Conservation (phyloP, 108 stramenopile genomes). For the Cyclotella cryptica region DNA sequence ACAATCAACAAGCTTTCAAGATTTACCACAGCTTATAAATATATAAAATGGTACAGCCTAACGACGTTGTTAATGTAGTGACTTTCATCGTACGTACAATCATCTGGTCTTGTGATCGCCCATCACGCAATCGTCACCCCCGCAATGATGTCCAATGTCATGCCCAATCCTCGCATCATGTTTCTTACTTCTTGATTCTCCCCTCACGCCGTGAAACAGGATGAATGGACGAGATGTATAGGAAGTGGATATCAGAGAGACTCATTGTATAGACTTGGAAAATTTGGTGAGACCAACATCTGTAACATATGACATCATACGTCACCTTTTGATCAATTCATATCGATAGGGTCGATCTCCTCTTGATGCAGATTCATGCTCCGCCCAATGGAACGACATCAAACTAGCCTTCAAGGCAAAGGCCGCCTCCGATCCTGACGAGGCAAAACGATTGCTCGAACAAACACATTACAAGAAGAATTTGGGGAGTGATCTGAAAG, state of each 20-base stretch:
- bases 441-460: slow-evolving; percentile 61
- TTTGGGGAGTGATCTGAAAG: slow-evolving; percentile 65
- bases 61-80: slow-evolving; percentile 40
- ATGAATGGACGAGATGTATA: slow-evolving; percentile 84
- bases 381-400: slow-evolving; percentile 73
- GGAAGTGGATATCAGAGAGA: slow-evolving; percentile 77
- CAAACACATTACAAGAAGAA: slow-evolving; percentile 69
- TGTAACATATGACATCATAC: neutral
- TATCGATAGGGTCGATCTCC: neutral
- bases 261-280: slow-evolving; percentile 76
- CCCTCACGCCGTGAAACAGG: slow-evolving; percentile 1
- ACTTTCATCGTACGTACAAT: slow-evolving; percentile 19
- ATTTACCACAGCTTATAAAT: too few species aligned
- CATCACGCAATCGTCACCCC: neutral
- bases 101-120: neutral
- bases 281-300: slow-evolving; percentile 51
- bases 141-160: neutral
- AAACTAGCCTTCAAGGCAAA: slow-evolving; percentile 75
- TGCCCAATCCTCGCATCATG: neutral
- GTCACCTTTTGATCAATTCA: neutral
- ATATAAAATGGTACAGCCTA: slow-evolving; percentile 35
- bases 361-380: slow-evolving; percentile 52
- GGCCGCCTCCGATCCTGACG: slow-evolving; percentile 50
- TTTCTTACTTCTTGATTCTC: neutral
- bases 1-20: too few species aligned